A percentile compares a stretch with the other conserved stretches of the same genome.
Conservation (phyloP, 1,139 yeast species). For the Geotrichum aggregatum region DNA sequence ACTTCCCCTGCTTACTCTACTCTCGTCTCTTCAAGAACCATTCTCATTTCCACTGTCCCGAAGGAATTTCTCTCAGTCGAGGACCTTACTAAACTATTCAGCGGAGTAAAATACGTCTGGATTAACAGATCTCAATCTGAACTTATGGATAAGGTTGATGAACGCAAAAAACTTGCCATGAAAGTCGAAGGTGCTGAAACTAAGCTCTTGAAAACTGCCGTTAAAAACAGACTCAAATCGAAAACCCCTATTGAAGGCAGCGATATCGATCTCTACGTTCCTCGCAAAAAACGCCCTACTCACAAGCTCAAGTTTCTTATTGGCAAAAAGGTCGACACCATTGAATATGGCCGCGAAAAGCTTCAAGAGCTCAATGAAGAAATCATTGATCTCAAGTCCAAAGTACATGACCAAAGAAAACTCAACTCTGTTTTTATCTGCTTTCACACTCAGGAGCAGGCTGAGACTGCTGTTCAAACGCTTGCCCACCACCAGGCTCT, state of each 20-base stretch:
- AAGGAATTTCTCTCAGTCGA: conserved; percentile 59
- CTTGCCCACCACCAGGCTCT: conserved; percentile 61
- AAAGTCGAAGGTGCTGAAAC: conserved; percentile 72
- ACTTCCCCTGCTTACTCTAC: conserved; percentile 76
- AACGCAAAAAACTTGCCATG: conserved; percentile 58
- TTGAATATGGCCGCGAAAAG: conserved; percentile 63
- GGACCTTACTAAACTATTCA: conserved; percentile 55
- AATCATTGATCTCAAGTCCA: conserved; percentile 46
- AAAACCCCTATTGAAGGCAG: conserved; percentile 47
- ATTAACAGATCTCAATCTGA: conserved; percentile 64
- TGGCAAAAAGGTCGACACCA: conserved; percentile 83
- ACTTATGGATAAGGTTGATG: conserved; percentile 54
- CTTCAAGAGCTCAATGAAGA: conserved; percentile 65
- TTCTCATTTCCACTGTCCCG: conserved; percentile 79
- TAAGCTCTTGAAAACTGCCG: conserved; percentile 54
- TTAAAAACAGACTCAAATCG: conserved; percentile 56
- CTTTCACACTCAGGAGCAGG: conserved; percentile 80
- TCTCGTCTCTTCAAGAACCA: conserved; percentile 69
- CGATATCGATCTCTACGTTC: conserved; percentile 62
- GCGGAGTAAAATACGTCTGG: conserved; percentile 69
- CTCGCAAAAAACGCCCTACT: conserved; percentile 71
- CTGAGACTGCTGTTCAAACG: conserved; percentile 82
- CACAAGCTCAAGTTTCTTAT: conserved; percentile 59
- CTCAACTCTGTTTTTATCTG: conserved; percentile 72
- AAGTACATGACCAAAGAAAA: conserved; percentile 43